Evolutionary conservation across 1,284 basidiomycete species (phyloP).

Genomic region (Takashimella koratensis): DNA sequence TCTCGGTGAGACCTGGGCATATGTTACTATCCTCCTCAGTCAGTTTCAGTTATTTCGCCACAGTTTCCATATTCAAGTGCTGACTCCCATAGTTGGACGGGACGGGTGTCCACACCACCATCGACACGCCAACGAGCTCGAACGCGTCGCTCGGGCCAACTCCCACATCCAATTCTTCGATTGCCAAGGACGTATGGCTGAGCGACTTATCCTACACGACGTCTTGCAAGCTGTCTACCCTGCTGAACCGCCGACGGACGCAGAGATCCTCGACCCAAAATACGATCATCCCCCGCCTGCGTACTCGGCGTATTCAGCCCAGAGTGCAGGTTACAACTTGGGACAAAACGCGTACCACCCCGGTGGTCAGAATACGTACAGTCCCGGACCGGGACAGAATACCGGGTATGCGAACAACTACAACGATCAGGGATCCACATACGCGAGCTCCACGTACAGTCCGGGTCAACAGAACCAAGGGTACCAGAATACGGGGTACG

Average conservation of each 20-base stretch:
- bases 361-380: too few species aligned
- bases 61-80: too few species aligned
- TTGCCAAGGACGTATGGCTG: neutral
- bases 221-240: neutral
- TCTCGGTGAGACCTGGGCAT: constrained; percentile 2
- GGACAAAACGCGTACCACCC: too few species aligned
- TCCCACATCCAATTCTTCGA: constrained; percentile 2
- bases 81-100: constrained; percentile 1
- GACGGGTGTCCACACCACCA: constrained; percentile 7
- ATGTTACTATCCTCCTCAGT: constrained; percentile 2
- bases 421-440: too few species aligned
- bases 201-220: constrained; percentile 4
- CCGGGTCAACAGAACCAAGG: too few species aligned
- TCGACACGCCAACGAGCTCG: constrained; percentile 7
- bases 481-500: too few species aligned
- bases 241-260: neutral
- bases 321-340: too few species aligned
- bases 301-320: neutral
- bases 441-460: too few species aligned
- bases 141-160: constrained; percentile 2
- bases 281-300: neutral
- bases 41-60: neutral
- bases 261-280: neutral
- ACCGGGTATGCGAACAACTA: too few species aligned
- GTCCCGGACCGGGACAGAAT: too few species aligned